Evolutionary conservation across 2,329 filamentous ascomycete genomes (phyloP), one percentile per base, ranked within the genome.

Genomic region (Scleromitrula shiraiana): DNA sequence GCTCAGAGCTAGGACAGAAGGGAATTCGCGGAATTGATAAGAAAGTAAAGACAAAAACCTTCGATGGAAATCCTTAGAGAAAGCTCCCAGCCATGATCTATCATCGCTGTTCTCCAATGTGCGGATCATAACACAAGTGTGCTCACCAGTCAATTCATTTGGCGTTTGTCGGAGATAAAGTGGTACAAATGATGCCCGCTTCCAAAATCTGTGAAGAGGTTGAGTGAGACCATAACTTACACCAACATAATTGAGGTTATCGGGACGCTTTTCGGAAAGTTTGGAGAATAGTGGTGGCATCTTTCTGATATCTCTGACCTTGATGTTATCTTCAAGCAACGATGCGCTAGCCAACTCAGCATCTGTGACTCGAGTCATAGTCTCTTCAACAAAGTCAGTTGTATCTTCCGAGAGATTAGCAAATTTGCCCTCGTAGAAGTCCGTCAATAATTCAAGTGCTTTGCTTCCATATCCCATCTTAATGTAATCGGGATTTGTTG

Each of bases 371-470:
- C 88, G 80, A 3, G 83, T 76, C 69, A 95, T 85, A n/a, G 72
- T 73, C 54, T 80, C 76, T 46, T 72, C 70, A 44, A 71, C 65
- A 2, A 68, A 61, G 24, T 71, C 64, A 6, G 68, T 68, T 17
- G 78, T 76, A 9, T 82, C 76, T 65, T 98, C 94, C 0, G 85
- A 85, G 14, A 98, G 70, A 52, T 78, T 87, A 15, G 86, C 78
- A 60, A 97, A 95, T 63, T 93, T 94, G 55, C 90, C 90, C 66
- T 95, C 89, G 64, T 94, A 98, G 69, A 94, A 98, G 62, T 96
- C 88, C 12, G 82, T 77, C 20, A 98, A 77, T 3, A 97, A 82
- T 63, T 94, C 78, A 19, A 98, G 74, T 4, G 93, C 93, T 53
- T 86, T 87, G 19, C 85, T 85, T 14, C 93, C 93, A 63, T 98